Evolutionary conservation across 257 asterid species (phyloP).

Genomic region (Plantago major): DNA sequence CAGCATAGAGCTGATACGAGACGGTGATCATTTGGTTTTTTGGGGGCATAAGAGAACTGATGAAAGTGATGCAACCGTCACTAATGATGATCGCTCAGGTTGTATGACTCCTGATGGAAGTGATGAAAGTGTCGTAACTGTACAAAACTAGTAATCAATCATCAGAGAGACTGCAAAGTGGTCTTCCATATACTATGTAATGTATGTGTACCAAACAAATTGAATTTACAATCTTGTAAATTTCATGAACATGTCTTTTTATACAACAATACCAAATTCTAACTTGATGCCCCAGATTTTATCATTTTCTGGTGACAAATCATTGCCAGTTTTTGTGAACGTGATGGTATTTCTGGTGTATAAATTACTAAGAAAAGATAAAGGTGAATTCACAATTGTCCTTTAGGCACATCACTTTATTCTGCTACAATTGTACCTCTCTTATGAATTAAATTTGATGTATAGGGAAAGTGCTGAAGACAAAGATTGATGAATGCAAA

Average conservation of each 20-base stretch:
- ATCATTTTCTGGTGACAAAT: too few relatives aligned
- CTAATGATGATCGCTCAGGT: too few relatives aligned
- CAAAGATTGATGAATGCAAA: neutral
- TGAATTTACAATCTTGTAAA: neutral
- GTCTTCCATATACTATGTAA: conserved; percentile 3
- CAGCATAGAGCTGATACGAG: conserved; percentile 62
- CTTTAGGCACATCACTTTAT: neutral
- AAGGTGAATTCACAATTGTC: neutral
- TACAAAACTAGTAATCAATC: too few relatives aligned
- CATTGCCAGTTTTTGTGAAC: neutral
- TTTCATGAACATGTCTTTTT: conserved; percentile 16
- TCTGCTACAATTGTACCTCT: neutral
- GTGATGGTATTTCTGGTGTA: neutral
- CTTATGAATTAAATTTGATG: neutral
- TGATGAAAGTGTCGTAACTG: neutral
- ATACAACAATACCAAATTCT: conserved; percentile 15
- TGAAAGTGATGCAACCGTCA: neutral
- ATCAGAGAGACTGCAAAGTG: conserved; percentile 24
- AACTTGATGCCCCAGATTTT: neutral
- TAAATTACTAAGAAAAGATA: neutral
- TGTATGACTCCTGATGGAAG: neutral
- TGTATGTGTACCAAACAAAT: neutral
- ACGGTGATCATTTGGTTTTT: conserved; percentile 64
- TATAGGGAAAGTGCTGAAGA: neutral
- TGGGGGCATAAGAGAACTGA: conserved; percentile 22